phyloP scores from a whole-genome alignment of 140 eudicot genomes.

The Oenanthe javanica region DNA sequence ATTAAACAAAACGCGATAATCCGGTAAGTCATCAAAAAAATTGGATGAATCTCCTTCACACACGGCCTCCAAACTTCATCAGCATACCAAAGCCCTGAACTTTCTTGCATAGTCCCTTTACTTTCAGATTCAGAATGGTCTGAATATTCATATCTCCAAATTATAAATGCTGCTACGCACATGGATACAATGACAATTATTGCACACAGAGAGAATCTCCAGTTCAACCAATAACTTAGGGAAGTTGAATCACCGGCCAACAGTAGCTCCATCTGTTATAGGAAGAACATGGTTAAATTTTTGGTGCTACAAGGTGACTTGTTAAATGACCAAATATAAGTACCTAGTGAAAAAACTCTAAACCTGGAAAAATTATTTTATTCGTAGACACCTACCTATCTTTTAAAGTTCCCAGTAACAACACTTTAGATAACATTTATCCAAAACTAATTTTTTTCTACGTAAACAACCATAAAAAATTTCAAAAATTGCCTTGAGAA shows the following conservation, averaged over 20 bases:
- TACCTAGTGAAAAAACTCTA: neutral
- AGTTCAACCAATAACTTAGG: conserved; percentile 77
- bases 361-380: neutral
- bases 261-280: conserved; percentile 42
- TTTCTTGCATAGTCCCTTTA: conserved; percentile 28
- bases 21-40: conserved; percentile 53
- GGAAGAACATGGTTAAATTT: conserved; percentile 6
- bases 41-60: conserved; percentile 67
- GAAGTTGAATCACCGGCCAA: conserved; percentile 44
- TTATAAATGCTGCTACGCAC: conserved; percentile 37
- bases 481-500: neutral
- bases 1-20: conserved; percentile 59
- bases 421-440: neutral
- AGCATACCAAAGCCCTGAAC: conserved; percentile 29
- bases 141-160: conserved; percentile 53
- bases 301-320: neutral
- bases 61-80: conserved; percentile 90
- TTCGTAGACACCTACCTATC: neutral
- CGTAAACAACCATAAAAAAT: neutral
- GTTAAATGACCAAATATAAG: neutral
- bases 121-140: conserved; percentile 27
- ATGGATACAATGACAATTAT: conserved; percentile 49
- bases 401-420: neutral
- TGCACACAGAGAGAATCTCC: conserved; percentile 66
- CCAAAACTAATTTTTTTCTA: neutral